Evolutionary conservation across 225 moss, liverwort and hornwort species (phyloP), one percentile per base, ranked within the genome.

Genomic region (Polytrichum commune): DNA sequence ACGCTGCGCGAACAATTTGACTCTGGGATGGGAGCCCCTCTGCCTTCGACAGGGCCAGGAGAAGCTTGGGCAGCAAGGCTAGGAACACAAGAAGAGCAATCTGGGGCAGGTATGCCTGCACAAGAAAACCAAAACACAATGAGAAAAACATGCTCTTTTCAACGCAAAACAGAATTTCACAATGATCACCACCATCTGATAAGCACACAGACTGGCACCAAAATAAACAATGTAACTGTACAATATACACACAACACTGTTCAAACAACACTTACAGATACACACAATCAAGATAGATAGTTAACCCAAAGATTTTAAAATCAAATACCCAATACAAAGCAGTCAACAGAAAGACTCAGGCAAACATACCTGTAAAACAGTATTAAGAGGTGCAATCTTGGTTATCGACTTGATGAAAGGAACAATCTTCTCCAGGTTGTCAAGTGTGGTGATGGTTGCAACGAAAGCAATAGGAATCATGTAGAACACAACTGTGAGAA

Each of bases 381-480:
- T 60, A 24, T 55, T 75, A 20, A 89, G 0, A 46, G 55, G 28
- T 2, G 62, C 56, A 26, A 84, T 80, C 7, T 58, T 76, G 33
- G 0, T 0, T 6, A 89, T 79, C 1, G 66, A 0, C 26, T 9
- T 69, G 75, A 89, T 64, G 18, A 89, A 89, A 5, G 89, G 89
- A n/a, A 86, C 1, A 1, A 82, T 7, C 8, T 67, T 70, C 10
- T 38, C 32, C 30, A 89, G 53, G 67, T 89, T 89, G 46, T 87
- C 79, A 9, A 89, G 73, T 6, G 86, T 82, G 38, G 82, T 79
- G 29, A 89, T 70, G 13, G 84, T 74, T 24, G 86, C 76, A 19
- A 89, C n/a, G 26, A 89, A 86, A 4, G 86, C 79, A 22, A 89
- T 89, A 2, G 89, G 89, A 58, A 89, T 57, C 89, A 89, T 89